These are phyloP conservation scores for Botrytis elliptica DNA, from an alignment of 2,329 filamentous ascomycete genomes.

Conservation along the genomic window DNA sequence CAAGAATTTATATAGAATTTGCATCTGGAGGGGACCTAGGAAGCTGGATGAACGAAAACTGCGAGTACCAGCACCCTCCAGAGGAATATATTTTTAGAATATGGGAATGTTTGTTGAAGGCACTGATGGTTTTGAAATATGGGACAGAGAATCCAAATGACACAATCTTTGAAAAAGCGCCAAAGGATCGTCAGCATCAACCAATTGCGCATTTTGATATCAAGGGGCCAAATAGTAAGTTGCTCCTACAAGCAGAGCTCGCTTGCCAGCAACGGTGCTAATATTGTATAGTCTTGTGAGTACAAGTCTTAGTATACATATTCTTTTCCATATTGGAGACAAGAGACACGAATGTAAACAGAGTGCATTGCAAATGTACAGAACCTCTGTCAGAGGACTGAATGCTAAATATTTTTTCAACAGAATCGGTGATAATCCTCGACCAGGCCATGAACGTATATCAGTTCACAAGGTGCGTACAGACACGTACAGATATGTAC, in stretches of 20 bases:
- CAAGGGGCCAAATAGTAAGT: constrained; percentile 5
- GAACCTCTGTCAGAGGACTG: neutral
- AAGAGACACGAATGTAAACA: neutral
- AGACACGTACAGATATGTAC: neutral
- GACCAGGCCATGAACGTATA: constrained; percentile 10
- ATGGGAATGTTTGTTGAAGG: constrained; percentile 18
- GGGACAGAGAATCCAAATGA: neutral
- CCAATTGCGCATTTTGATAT: constrained; percentile 9
- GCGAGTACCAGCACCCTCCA: neutral
- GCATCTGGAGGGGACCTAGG: neutral
- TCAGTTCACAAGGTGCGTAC: constrained; percentile 3
- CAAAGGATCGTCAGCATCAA: neutral
- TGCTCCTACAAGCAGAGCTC: neutral
- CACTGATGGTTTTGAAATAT: constrained; percentile 1
- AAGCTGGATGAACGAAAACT: neutral
- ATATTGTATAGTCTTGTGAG: constrained; percentile 5
- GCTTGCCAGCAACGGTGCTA: neutral
- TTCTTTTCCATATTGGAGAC: neutral
- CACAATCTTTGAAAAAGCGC: neutral
- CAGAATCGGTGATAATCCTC: neutral
- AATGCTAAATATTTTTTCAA: neutral
- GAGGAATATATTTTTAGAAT: constrained; percentile 11
- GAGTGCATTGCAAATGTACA: neutral
- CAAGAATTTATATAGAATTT: constrained; percentile 17
- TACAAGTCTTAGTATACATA: neutral